These are phyloP conservation scores for Aspergillus sp. DNA, from an alignment of 2,329 filamentous ascomycete genomes.

Conservation along the genomic window DNA sequence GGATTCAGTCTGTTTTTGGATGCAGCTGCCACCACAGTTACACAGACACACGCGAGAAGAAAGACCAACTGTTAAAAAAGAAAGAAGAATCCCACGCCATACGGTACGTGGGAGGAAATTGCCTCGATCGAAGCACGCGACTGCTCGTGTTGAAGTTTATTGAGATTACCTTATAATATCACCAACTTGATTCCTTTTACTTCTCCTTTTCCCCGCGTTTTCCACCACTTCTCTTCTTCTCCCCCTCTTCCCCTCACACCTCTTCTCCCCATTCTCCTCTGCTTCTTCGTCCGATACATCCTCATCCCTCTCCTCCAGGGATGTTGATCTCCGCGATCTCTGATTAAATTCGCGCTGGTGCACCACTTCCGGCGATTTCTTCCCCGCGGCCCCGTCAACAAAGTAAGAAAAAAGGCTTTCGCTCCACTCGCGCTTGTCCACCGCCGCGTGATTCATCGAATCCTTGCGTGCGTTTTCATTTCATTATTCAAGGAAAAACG, in stretches of 20 bases:
- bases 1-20: background rate
- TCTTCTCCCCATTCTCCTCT: background rate
- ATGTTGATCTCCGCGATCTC: background rate
- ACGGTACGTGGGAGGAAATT: background rate
- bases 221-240: slow-evolving; percentile 2
- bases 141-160: background rate
- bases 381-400: slow-evolving; percentile 10
- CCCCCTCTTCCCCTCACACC: slow-evolving; percentile 3
- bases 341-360: background rate
- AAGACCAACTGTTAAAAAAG: too few relatives aligned
- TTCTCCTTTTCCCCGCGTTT: slow-evolving; percentile 4
- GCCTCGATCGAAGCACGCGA: background rate
- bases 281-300: background rate
- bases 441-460: background rate
- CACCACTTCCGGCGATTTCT: background rate
- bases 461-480: background rate
- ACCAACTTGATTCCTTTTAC: background rate
- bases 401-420: slow-evolving; percentile 4
- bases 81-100: background rate
- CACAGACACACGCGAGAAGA: too few relatives aligned
- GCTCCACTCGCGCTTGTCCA: slow-evolving; percentile 9
- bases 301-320: background rate
- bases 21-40: background rate
- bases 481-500: background rate
- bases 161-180: background rate